phyloP scores from a whole-genome alignment of 768 basidiomycete genomes.

The Psilocybe cubensis region DNA sequence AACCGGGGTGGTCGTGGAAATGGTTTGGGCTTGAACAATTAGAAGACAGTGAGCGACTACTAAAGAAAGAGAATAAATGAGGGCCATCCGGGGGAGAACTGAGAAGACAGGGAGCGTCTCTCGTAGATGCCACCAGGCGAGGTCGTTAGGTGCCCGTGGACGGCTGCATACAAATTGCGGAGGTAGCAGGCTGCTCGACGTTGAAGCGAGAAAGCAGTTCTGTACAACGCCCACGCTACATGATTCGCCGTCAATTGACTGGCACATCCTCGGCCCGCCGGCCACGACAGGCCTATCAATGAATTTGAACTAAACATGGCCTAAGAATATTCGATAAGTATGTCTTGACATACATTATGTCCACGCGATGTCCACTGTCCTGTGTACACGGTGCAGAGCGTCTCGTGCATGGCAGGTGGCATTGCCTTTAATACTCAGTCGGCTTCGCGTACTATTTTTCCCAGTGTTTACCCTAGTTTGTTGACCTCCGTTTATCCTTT shows the following conservation, averaged over 20 bases:
- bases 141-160: slow-evolving; percentile 5
- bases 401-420: neutral
- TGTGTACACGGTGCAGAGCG: neutral
- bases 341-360: neutral
- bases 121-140: slow-evolving; percentile 3
- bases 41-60: slow-evolving; percentile 30
- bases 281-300: neutral
- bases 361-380: neutral
- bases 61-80: slow-evolving; percentile 24
- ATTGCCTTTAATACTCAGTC: neutral
- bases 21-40: slow-evolving; percentile 43
- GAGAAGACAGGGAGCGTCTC: neutral
- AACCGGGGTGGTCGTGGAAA: slow-evolving; percentile 55
- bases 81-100: slow-evolving; percentile 32
- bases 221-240: neutral
- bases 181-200: neutral
- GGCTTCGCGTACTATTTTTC: neutral
- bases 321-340: neutral
- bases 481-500: neutral
- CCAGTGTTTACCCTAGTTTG: neutral
- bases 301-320: neutral
- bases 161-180: slow-evolving; percentile 1
- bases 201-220: neutral
- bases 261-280: slow-evolving; percentile 5
- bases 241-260: neutral